A percentile compares a stretch with the other conserved stretches of the same genome.
These are phyloP conservation scores for Cladosporium phlei DNA, from an alignment of 2,329 filamentous ascomycete genomes.

Conservation along the genomic window DNA sequence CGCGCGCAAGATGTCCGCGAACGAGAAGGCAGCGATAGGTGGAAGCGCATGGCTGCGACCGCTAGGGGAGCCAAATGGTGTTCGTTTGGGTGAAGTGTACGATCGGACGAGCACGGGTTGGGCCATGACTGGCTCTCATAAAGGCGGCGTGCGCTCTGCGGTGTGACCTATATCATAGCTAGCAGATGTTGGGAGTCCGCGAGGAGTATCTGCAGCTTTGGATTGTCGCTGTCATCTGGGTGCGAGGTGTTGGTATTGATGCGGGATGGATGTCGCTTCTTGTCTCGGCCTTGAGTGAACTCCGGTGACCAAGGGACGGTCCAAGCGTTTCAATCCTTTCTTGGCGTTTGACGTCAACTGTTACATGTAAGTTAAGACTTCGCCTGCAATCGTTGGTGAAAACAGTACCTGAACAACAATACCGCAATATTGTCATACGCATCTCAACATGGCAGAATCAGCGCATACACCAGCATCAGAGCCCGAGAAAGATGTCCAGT, in stretches of 20 bases:
- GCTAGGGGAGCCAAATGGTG: slow-evolving; percentile 10
- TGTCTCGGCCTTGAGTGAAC: too few relatives aligned
- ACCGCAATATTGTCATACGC: not conserved
- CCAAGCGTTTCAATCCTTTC: not conserved
- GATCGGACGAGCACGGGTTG: slow-evolving; percentile 41
- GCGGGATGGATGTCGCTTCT: too few relatives aligned
- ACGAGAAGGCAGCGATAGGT: slow-evolving; percentile 29
- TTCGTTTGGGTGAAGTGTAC: slow-evolving; percentile 19
- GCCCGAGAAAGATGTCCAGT: not conserved
- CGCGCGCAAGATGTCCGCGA: slow-evolving; percentile 30
- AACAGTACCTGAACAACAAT: not conserved
- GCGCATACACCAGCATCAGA: not conserved
- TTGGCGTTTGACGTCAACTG: not conserved
- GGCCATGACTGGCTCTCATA: slow-evolving; percentile 29
- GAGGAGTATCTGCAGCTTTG: too few relatives aligned
- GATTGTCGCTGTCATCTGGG: too few relatives aligned
- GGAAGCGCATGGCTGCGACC: slow-evolving; percentile 23
- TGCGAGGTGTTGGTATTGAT: too few relatives aligned
- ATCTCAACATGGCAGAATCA: slow-evolving; percentile 12
- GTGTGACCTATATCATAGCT: not conserved
- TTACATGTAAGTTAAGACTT: slow-evolving; percentile 5
- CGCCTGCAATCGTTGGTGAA: not conserved
- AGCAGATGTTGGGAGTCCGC: too few relatives aligned
- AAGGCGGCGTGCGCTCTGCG: not conserved
- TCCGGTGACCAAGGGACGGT: too few relatives aligned